Base-by-base conservation (phyloP, 345 rosid genomes). In the Salix arbutifolia region DNA sequence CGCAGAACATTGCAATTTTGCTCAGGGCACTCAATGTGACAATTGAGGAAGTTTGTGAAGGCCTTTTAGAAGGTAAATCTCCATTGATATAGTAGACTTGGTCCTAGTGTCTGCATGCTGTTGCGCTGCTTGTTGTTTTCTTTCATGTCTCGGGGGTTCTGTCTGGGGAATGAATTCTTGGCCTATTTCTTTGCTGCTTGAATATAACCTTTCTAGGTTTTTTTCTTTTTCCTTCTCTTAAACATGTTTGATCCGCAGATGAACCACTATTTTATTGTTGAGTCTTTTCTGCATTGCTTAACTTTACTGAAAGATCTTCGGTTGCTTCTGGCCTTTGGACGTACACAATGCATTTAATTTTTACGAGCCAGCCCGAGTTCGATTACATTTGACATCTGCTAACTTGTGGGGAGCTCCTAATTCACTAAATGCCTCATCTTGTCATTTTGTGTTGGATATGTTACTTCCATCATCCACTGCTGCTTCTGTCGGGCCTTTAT, bases 1-100 rank as follows among this genome's bases (percentile, higher is more conserved):
- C 97, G 0, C 99, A 94, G 83, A 96, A 96, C 84, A 94, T 96
- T 72, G 97, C 98, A 2, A 96, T 96, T 79, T 74, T 87, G 84
- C 92, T 96, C 25, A 87, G 97, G 46, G 98, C 98, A 1, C 85
- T 94, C 70, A 90, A 96, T 75, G 98, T 96, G 79, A 94, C 99
- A 38, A 77, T 91, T 7, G 99, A 94, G 86, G 98, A 96, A 91
- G 97, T 96, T 73, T 91, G 97, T 79, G 98, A 96, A 40, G 98
- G 96, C 35, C 98, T 96, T 64, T 81, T 94, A 61, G 98, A 96
- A 91, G 99, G 99, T 96, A 91, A 77, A 42, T 58, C 7, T 67
- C 25, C 50, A 74, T 26, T 65, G 30, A 21, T 69, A 71, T 48
- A 67, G 26, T 28, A 76, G 44, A 19, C 37, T 26, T 38, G 48